phyloP scores from a whole-genome alignment of 2,329 filamentous ascomycete species.

The Colletotrichum noveboracense region DNA sequence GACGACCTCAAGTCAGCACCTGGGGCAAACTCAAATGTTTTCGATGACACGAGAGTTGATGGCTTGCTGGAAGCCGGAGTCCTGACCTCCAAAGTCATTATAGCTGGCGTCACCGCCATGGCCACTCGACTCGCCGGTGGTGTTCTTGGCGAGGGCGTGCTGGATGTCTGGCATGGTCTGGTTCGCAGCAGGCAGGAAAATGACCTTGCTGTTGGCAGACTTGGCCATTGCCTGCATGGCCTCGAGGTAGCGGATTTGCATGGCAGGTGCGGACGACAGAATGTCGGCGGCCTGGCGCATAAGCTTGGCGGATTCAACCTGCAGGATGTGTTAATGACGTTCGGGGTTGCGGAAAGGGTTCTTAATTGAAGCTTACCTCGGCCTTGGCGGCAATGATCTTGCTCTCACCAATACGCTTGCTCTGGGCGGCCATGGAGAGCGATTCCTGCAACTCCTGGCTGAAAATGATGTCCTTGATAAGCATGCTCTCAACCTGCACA shows the following conservation, averaged over 20 bases:
- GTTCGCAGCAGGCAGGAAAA: constrained; percentile 72
- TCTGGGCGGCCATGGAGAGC: constrained; percentile 97
- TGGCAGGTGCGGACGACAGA: constrained; percentile 86
- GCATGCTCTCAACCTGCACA: constrained; percentile 95
- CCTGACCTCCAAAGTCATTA: constrained; percentile 58
- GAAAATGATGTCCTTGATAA: constrained; percentile 99
- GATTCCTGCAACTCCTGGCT: constrained; percentile 94
- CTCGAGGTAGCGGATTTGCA: constrained; percentile 98
- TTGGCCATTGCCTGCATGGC: constrained; percentile 99
- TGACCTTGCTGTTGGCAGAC: constrained; percentile 86
- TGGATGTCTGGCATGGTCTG: constrained; percentile 61
- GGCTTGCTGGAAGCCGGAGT: constrained; percentile 75
- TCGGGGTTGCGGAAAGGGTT: not conserved
- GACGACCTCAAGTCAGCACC: constrained; percentile 21
- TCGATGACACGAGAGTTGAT: constrained; percentile 84
- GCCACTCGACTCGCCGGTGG: constrained; percentile 43
- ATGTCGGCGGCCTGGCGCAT: constrained; percentile 96
- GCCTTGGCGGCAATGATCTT: constrained; percentile 98
- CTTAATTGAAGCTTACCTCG: constrained; percentile 56
- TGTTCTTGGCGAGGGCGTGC: constrained; percentile 42
- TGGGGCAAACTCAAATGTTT: constrained; percentile 69
- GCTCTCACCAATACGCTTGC: constrained; percentile 96
- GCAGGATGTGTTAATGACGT: not conserved
- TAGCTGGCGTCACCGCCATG: constrained; percentile 43
- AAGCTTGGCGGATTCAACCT: constrained; percentile 91